A percentile compares a stretch with the other conserved stretches of the same genome.
Conservation (phyloP, 805 yeast genomes). For the Vanderwaltozyma yarrowii region DNA sequence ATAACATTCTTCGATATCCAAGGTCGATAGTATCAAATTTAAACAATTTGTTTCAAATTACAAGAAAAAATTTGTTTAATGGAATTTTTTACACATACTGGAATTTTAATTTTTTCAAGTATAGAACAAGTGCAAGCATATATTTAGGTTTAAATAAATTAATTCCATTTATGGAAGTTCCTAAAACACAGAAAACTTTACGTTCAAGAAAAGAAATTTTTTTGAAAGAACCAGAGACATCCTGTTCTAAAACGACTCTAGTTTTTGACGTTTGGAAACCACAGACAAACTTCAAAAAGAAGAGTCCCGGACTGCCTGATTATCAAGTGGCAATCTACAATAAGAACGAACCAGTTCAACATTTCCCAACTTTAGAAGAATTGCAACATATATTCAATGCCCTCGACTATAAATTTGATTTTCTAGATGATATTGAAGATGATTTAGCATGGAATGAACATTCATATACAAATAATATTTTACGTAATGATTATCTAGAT, state of each 20-base stretch:
- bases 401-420: slow-evolving; percentile 25
- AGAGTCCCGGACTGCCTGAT: slow-evolving; percentile 61
- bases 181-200: slow-evolving; percentile 9
- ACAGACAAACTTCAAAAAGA: slow-evolving; percentile 55
- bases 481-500: slow-evolving; percentile 6
- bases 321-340: slow-evolving; percentile 57
- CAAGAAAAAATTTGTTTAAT: slow-evolving; percentile 7
- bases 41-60: neutral
- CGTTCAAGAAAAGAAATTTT: neutral
- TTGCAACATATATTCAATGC: slow-evolving; percentile 30
- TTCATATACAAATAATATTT: slow-evolving; percentile 11
- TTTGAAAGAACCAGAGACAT: neutral
- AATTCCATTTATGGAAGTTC: slow-evolving; percentile 15
- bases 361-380: slow-evolving; percentile 39
- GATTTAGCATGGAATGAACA: slow-evolving; percentile 14
- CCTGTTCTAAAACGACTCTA: slow-evolving; percentile 22
- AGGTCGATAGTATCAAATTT: neutral
- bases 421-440: slow-evolving; percentile 21
- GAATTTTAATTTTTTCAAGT: slow-evolving; percentile 12
- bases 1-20: no score
- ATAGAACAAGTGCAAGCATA: slow-evolving; percentile 22
- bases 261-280: slow-evolving; percentile 83
- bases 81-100: slow-evolving; percentile 14
- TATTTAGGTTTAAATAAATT: slow-evolving; percentile 23
- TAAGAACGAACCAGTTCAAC: slow-evolving; percentile 26